These are phyloP conservation scores for Dimocarpus longan DNA, from an alignment of 345 rosid genomes.

Conservation along the genomic window DNA sequence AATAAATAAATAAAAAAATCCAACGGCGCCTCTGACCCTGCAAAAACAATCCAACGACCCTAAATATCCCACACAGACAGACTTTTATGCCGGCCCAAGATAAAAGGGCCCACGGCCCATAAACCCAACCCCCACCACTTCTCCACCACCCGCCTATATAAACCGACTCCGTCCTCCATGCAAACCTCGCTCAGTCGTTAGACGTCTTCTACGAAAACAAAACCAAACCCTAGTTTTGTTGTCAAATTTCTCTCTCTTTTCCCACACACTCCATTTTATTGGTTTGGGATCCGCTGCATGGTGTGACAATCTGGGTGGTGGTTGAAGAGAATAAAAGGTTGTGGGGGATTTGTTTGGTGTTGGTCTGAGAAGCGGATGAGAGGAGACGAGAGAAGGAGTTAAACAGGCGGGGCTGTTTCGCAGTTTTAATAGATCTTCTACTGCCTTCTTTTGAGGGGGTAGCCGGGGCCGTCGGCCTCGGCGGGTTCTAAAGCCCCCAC, in stretches of 20 bases:
- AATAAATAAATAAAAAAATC: no score
- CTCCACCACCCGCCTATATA: constrained; percentile 46
- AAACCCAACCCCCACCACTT: neutral
- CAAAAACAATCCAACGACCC: no score
- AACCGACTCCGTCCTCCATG: constrained; percentile 34
- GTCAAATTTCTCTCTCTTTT: neutral
- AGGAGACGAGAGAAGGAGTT: constrained; percentile 45
- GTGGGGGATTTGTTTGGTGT: no score
- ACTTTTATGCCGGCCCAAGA: constrained; percentile 23
- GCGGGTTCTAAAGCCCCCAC: constrained; percentile 97
- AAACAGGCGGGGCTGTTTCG: constrained; percentile 38
- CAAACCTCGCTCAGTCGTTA: constrained; percentile 61
- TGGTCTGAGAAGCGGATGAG: constrained; percentile 28
- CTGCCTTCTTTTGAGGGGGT: constrained; percentile 97
- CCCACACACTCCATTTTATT: no score
- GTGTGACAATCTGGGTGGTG: no score
- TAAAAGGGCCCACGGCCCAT: constrained; percentile 28
- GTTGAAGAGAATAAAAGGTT: no score
- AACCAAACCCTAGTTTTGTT: constrained; percentile 11
- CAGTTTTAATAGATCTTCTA: constrained; percentile 45
- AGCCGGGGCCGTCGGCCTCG: constrained; percentile 99
- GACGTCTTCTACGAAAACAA: constrained; percentile 18
- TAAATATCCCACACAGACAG: neutral
- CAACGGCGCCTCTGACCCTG: no score
- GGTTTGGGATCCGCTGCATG: no score